Percentiles rank a stretch among this genome's conserved stretches.
These are phyloP conservation scores for Heterobasidion parviporum DNA, from an alignment of 1,284 basidiomycete genomes.

Conservation along the genomic window DNA sequence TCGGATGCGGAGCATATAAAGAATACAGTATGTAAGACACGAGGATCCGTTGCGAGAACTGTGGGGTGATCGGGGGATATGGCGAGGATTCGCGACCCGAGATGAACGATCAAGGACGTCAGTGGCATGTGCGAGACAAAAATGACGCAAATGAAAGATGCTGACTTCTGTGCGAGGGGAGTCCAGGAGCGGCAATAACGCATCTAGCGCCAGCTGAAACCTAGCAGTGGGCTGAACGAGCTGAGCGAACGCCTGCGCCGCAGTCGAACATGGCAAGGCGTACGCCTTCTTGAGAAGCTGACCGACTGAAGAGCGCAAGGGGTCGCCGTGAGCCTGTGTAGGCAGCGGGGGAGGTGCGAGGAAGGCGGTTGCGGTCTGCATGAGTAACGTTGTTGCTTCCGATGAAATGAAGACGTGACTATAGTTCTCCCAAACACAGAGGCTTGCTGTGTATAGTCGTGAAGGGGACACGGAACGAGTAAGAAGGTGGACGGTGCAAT, in stretches of 20 bases:
- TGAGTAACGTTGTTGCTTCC: neutral
- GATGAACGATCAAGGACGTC: neutral
- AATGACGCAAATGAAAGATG: slow-evolving; percentile 7
- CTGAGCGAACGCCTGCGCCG: slow-evolving; percentile 61
- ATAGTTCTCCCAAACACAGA: neutral
- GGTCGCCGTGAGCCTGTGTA: slow-evolving; percentile 22
- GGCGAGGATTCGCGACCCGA: neutral
- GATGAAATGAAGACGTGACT: neutral
- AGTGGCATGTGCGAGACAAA: neutral
- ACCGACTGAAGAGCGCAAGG: slow-evolving; percentile 41
- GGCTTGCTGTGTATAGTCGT: neutral
- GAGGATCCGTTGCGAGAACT: slow-evolving; percentile 66
- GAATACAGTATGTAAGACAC: slow-evolving; percentile 70
- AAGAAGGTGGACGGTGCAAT: neutral
- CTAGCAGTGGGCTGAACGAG: slow-evolving; percentile 62
- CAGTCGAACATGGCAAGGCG: slow-evolving; percentile 63
- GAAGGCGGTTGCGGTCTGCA: slow-evolving; percentile 10
- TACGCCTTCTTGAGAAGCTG: slow-evolving; percentile 58
- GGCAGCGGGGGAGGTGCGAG: slow-evolving; percentile 9
- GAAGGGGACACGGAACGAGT: neutral
- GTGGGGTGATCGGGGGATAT: neutral
- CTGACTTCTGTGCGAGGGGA: slow-evolving; percentile 42
- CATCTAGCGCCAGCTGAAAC: slow-evolving; percentile 72
- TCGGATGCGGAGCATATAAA: slow-evolving; percentile 67
- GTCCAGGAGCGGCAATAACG: slow-evolving; percentile 62